Percentiles rank a stretch among this genome's conserved stretches.
These are phyloP conservation scores for Exophiala sideris DNA, from an alignment of 2,329 filamentous ascomycete species.

Conservation along the genomic window DNA sequence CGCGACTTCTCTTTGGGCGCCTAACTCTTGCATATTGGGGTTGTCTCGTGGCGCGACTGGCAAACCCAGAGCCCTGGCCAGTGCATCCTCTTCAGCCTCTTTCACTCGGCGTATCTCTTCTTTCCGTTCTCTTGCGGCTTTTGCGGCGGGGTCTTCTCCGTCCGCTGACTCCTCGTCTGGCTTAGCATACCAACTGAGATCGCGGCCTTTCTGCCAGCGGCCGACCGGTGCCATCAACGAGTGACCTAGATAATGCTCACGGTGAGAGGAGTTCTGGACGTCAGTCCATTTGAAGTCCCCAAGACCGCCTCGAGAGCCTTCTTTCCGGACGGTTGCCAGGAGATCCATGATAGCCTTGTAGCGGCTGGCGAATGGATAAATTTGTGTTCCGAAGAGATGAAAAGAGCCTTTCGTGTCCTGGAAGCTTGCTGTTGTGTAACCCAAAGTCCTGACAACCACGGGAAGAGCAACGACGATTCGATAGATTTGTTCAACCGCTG, in stretches of 20 bases:
- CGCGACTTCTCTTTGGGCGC: constrained; percentile 53
- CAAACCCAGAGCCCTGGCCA: constrained; percentile 76
- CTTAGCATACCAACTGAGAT: constrained; percentile 64
- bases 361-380: not conserved
- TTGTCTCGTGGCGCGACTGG: constrained; percentile 64
- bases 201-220: constrained; percentile 80
- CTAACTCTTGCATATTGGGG: constrained; percentile 60
- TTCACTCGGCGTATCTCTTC: constrained; percentile 81
- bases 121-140: constrained; percentile 59
- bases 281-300: constrained; percentile 97
- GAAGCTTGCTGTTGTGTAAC: constrained; percentile 17
- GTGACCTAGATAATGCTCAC: constrained; percentile 88
- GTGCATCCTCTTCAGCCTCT: constrained; percentile 88
- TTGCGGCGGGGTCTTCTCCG: constrained; percentile 58
- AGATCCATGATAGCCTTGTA: constrained; percentile 69
- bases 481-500: constrained; percentile 1
- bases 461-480: not conserved
- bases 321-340: constrained; percentile 87
- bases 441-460: not conserved
- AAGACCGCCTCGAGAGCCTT: constrained; percentile 71
- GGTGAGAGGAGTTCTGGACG: constrained; percentile 78
- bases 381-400: constrained; percentile 2
- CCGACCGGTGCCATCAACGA: constrained; percentile 89
- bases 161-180: constrained; percentile 51
- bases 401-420: not conserved